Evolutionary conservation across 257 asterid species (phyloP).

Genomic region (Lycium barbarum): DNA sequence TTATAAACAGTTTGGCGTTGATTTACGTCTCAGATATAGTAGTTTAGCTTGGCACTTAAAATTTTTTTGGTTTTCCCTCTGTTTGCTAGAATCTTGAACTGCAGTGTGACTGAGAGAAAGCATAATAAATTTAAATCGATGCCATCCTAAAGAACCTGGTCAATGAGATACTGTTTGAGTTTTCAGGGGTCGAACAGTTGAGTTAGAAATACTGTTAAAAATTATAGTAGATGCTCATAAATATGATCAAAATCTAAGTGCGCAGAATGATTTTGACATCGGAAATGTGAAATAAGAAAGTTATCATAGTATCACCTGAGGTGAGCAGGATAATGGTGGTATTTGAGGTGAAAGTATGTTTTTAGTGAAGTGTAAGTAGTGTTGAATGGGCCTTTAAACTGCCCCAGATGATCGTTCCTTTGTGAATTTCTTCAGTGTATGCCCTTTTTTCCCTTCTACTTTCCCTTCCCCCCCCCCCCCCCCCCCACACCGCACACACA

Average conservation of each 20-base stretch:
- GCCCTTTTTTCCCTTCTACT: too few species aligned
- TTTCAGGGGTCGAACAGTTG: not conserved
- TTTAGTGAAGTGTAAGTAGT: not conserved
- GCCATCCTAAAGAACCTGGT: not conserved
- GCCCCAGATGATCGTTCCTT: conserved; percentile 79
- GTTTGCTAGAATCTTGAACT: not conserved
- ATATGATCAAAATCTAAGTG: not conserved
- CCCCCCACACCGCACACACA: not conserved
- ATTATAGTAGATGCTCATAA: not conserved
- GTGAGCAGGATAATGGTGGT: not conserved
- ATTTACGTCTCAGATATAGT: conserved; percentile 18
- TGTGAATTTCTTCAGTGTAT: conserved; percentile 86
- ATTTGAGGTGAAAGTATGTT: not conserved
- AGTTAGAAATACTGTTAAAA: not conserved
- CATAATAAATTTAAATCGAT: not conserved
- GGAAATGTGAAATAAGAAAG: conserved; percentile 12
- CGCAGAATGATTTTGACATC: not conserved
- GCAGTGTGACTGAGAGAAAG: not conserved
- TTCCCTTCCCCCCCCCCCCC: not conserved
- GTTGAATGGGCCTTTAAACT: not conserved
- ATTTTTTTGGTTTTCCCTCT: not conserved
- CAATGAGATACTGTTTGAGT: not conserved
- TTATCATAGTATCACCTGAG: not conserved
- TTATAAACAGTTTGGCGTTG: not conserved
- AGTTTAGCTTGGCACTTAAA: not conserved